Conservation (phyloP, 768 basidiomycete species). For the Porpolomopsis calyptriformis region DNA sequence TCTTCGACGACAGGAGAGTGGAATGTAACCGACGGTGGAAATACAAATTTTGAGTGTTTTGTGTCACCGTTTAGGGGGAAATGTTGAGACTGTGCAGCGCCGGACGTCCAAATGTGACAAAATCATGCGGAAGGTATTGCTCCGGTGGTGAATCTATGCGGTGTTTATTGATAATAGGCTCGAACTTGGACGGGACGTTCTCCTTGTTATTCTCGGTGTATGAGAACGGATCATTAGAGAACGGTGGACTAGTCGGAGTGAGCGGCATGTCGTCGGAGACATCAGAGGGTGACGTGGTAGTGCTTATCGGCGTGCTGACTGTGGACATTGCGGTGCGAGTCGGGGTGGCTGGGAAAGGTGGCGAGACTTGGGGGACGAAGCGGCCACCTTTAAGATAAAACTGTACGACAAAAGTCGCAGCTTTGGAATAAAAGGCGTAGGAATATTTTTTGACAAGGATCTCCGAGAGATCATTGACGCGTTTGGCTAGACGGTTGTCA, state of each 20-base stretch:
- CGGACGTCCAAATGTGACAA: conserved; percentile 66
- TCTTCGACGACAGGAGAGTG: conserved; percentile 35
- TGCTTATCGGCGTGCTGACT: conserved; percentile 65
- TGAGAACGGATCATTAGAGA: conserved; percentile 50
- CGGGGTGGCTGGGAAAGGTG: conserved; percentile 59
- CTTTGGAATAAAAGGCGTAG: conserved; percentile 92
- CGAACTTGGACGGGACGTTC: conserved; percentile 56
- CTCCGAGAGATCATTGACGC: conserved; percentile 88
- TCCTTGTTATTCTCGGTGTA: conserved; percentile 62
- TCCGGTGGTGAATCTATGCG: conserved; percentile 59
- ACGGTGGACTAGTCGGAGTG: conserved; percentile 67
- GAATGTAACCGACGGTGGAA: conserved; percentile 30
- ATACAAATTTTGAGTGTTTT: conserved; percentile 23
- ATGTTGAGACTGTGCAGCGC: conserved; percentile 72
- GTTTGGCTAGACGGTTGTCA: conserved; percentile 76
- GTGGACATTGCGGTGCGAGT: conserved; percentile 44
- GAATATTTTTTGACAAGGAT: conserved; percentile 98
- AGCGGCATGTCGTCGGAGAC: conserved; percentile 75
- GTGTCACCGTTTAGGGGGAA: conserved; percentile 44
- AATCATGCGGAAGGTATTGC: conserved; percentile 73
- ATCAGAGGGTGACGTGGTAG: conserved; percentile 63
- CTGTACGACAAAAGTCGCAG: conserved; percentile 86
- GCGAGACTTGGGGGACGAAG: conserved; percentile 40
- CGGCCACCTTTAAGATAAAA: conserved; percentile 86
- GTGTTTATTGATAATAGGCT: conserved; percentile 64